These are phyloP conservation scores for Blastomyces gilchristii DNA, from an alignment of 2,329 filamentous ascomycete genomes.

Conservation along the genomic window DNA sequence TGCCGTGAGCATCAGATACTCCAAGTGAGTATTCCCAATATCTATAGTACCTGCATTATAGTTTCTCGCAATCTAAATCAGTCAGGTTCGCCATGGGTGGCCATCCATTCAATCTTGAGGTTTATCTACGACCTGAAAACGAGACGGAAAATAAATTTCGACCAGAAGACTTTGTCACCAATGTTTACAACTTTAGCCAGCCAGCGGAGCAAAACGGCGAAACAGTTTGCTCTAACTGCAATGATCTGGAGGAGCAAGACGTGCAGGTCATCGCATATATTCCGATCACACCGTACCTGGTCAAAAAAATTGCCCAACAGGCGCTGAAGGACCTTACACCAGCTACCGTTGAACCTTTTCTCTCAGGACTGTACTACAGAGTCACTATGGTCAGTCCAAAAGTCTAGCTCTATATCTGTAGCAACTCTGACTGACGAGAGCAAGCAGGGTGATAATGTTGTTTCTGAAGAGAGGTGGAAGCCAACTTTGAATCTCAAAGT, in stretches of 20 bases:
- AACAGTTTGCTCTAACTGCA: not conserved
- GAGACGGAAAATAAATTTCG: not conserved
- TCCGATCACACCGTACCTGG: not conserved
- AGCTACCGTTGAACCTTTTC: not conserved
- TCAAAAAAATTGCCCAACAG: not conserved
- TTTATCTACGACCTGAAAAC: not conserved
- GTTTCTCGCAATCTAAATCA: not conserved
- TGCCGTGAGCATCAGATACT: not conserved
- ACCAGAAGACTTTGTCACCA: not conserved
- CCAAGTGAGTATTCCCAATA: not conserved
- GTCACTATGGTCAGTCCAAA: not conserved
- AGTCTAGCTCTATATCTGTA: not conserved
- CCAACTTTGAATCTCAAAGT: not conserved
- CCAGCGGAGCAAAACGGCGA: not conserved
- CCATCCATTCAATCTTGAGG: conserved; percentile 1
- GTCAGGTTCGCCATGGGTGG: not conserved
- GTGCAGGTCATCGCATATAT: not conserved
- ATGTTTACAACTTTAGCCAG: conserved; percentile 1
- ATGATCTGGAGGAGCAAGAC: not conserved
- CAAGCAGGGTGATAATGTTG: not conserved
- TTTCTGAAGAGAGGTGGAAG: not conserved
- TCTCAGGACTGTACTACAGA: not conserved
- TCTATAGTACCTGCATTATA: not conserved
- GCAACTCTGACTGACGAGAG: not conserved
- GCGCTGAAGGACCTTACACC: not conserved